Percentiles rank a stretch among this genome's conserved stretches.
phyloP scores from a whole-genome alignment of 371 early-diverging fungal genomes.

The Actinomortierella wolfii region DNA sequence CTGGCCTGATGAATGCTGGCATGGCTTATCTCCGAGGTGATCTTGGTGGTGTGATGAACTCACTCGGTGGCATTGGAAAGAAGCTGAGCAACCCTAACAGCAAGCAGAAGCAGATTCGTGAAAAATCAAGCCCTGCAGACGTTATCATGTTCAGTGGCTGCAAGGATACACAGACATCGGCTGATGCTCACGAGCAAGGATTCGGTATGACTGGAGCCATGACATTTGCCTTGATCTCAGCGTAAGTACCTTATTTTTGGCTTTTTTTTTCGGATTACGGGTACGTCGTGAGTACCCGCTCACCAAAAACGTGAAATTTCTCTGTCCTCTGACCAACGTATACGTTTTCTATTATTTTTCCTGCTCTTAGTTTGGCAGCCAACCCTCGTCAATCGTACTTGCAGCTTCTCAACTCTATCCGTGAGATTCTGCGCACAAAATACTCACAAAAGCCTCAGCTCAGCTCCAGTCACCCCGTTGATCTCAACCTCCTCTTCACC shows the following conservation, averaged over 20 bases:
- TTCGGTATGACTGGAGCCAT: slow-evolving; percentile 84
- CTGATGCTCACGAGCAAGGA: slow-evolving; percentile 74
- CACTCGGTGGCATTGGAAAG: slow-evolving; percentile 55
- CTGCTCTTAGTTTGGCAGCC: slow-evolving; percentile 47
- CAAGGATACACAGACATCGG: slow-evolving; percentile 90
- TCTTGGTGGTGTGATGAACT: slow-evolving; percentile 49
- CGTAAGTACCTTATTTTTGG: slow-evolving; percentile 33
- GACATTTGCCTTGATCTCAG: slow-evolving; percentile 81
- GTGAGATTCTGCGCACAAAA: slow-evolving; percentile 68
- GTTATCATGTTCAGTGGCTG: slow-evolving; percentile 91
- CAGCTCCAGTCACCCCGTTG: slow-evolving; percentile 78
- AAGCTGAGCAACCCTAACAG: slow-evolving; percentile 49
- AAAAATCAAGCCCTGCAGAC: slow-evolving; percentile 72
- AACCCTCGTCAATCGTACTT: slow-evolving; percentile 74
- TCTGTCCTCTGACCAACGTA: too few relatives aligned
- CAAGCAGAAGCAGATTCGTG: slow-evolving; percentile 49
- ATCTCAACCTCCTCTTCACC: slow-evolving; percentile 72
- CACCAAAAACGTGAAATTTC: slow-evolving; percentile 11
- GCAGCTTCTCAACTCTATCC: slow-evolving; percentile 73
- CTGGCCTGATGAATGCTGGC: slow-evolving; percentile 54
- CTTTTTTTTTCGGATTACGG: background rate
- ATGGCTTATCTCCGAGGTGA: slow-evolving; percentile 63
- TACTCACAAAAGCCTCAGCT: slow-evolving; percentile 87
- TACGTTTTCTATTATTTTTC: too few relatives aligned
- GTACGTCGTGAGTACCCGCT: slow-evolving; percentile 36